Conservation (phyloP, 441 rosid genomes). For the Pelargonium citronellum region DNA sequence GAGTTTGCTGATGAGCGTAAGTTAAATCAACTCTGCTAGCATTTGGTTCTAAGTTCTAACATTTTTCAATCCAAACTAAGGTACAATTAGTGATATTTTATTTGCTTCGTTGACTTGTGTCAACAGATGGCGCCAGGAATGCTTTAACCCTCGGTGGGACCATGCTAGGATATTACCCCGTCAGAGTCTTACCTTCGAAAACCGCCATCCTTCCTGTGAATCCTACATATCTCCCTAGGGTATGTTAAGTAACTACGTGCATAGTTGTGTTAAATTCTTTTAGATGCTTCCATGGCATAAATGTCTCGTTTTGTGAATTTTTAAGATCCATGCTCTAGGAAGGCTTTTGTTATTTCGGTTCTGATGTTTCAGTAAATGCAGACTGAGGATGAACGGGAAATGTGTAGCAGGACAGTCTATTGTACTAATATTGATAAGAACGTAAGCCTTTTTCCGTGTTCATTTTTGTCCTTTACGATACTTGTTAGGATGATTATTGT, state of each 20-base stretch:
- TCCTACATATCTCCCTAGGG: conserved; percentile 70
- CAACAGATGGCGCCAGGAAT: conserved; percentile 48
- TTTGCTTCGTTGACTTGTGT: conserved; percentile 18
- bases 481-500: not conserved
- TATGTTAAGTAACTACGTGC: conserved; percentile 19
- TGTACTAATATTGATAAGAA: conserved; percentile 69
- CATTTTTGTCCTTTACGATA: not conserved
- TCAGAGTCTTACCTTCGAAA: conserved; percentile 71
- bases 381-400: conserved; percentile 74
- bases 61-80: not conserved
- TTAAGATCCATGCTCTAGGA: not conserved
- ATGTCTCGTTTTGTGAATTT: not conserved
- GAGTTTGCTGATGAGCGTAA: conserved; percentile 70
- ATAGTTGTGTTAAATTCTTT: conserved; percentile 5
- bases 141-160: conserved; percentile 62
- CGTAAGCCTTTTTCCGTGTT: conserved; percentile 23
- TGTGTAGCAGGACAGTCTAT: conserved; percentile 64
- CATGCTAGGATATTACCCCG: conserved; percentile 57
- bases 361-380: conserved; percentile 28
- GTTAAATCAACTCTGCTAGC: conserved; percentile 21
- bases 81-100: not conserved
- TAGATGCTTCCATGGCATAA: not conserved
- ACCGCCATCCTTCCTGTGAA: conserved; percentile 76
- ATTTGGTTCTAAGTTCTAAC: conserved; percentile 6
- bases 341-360: conserved; percentile 5